phyloP scores from a whole-genome alignment of 2,329 filamentous ascomycete genomes.

The Lachnellula occidentalis region DNA sequence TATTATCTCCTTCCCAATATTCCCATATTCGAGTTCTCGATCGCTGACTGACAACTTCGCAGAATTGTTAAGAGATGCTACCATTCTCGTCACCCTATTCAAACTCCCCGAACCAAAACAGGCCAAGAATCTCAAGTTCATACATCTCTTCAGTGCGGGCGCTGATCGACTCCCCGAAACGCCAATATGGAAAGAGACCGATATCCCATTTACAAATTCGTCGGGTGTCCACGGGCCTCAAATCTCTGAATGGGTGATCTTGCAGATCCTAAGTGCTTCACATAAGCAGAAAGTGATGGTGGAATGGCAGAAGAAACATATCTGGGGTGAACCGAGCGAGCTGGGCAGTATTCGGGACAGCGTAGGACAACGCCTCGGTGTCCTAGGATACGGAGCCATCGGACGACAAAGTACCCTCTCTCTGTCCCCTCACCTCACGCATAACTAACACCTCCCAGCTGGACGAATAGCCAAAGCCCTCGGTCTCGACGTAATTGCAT shows the following conservation, averaged over 20 bases:
- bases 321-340: slow-evolving; percentile 41
- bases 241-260: slow-evolving; percentile 61
- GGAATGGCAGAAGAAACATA: slow-evolving; percentile 50
- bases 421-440: not conserved
- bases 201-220: slow-evolving; percentile 32
- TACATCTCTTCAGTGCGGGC: slow-evolving; percentile 32
- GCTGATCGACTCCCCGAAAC: slow-evolving; percentile 27
- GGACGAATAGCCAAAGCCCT: slow-evolving; percentile 48
- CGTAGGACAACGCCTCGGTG: slow-evolving; percentile 52
- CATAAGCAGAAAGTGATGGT: slow-evolving; percentile 50
- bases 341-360: slow-evolving; percentile 42
- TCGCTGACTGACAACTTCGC: not conserved
- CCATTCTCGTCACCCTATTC: slow-evolving; percentile 31
- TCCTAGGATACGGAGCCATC: slow-evolving; percentile 37
- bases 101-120: slow-evolving; percentile 24
- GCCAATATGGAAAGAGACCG: slow-evolving; percentile 30
- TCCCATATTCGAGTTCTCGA: not conserved
- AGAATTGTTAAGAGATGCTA: slow-evolving; percentile 27
- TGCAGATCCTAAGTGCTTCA: slow-evolving; percentile 55
- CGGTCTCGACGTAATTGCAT: slow-evolving; percentile 60
- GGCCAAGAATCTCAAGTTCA: slow-evolving; percentile 31
- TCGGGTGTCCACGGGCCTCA: slow-evolving; percentile 43
- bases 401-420: slow-evolving; percentile 35
- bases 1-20: not conserved
- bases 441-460: slow-evolving; percentile 14